Base-by-base conservation (phyloP, 2,329 filamentous ascomycete genomes). In the Aspergillus intermedius region DNA sequence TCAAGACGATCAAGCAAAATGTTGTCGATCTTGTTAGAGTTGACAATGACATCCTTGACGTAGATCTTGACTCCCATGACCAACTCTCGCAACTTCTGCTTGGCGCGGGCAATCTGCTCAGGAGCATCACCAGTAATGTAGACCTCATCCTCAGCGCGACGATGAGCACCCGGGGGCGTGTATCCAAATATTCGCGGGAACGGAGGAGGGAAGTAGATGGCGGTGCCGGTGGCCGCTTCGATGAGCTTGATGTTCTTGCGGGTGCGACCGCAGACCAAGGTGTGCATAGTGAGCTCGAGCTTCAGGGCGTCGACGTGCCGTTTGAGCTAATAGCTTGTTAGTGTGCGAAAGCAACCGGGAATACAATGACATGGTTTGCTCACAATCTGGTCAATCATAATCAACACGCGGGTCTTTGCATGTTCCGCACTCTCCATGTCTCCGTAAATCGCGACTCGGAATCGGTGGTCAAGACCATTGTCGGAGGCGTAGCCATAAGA, bases 211-310 rank as follows among this genome's bases (percentile, higher is more conserved):
- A 98, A 97, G 73, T 98, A 98, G 61, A 98, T 97, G 55, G 93
- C 91, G 7, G 93, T 97, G 61, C 91, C 89, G 12, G 93, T 97
- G 23, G 87, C 83, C 12, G 93, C 95, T 71, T 98, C 93, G 63
- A 98, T 96, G 61, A 93, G 76, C 75, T 97, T 97, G 74, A 98
- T 95, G 68, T 96, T 96, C 76, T 95, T 95, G 59, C 93, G 82
- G 59, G 91, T 91, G 44, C 93, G 87, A 44, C 93, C 93, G 67
- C 91, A 96, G 44, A 97, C 84, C 48, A 96, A 78, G 49, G 90
- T 93, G 67, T 98, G 93, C 65, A 95, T 80, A 22, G 89, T 88
- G 44, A 91, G 74, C 59, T 96, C 91, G 50, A 95, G 78, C 63
- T 87, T 87, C 62, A 90, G 83, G 43, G 79, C 82, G 67, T 95